Conservation (phyloP, 768 basidiomycete species). For the Suillus decipiens region DNA sequence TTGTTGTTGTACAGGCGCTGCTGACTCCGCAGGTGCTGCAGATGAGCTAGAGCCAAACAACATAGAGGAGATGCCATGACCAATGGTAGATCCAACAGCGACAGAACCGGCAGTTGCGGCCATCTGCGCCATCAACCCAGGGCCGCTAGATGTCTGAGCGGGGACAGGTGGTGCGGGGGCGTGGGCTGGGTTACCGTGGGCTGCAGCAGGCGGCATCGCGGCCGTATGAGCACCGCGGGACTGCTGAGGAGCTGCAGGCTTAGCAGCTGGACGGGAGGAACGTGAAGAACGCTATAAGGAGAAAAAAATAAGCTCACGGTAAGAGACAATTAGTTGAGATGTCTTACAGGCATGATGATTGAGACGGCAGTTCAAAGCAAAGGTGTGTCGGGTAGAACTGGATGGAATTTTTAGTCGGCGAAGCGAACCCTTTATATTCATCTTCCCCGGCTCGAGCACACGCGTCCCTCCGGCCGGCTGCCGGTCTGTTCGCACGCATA, state of each 20-base stretch:
- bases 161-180: conserved; percentile 42
- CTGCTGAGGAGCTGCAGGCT: conserved; percentile 53
- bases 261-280: conserved; percentile 61
- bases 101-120: conserved; percentile 91
- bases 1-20: conserved; percentile 47
- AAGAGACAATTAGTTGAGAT: conserved; percentile 5
- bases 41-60: conserved; percentile 74
- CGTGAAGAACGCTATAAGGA: conserved; percentile 71
- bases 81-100: conserved; percentile 83
- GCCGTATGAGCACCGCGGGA: conserved; percentile 51
- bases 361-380: conserved; percentile 22
- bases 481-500: conserved; percentile 1
- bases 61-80: conserved; percentile 89
- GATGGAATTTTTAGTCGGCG: conserved; percentile 19
- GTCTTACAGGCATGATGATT: conserved; percentile 51
- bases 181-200: conserved; percentile 45
- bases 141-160: conserved; percentile 45
- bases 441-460: conserved; percentile 17
- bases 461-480: conserved; percentile 5
- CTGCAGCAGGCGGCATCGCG: conserved; percentile 43
- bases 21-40: conserved; percentile 45
- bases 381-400: conserved; percentile 5
- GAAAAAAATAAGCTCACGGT: neutral
- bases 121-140: conserved; percentile 82
- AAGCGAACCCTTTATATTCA: conserved; percentile 23